Evolutionary conservation across 1,284 basidiomycete genomes (phyloP).

Genomic region (Trichosporon sp.): DNA sequence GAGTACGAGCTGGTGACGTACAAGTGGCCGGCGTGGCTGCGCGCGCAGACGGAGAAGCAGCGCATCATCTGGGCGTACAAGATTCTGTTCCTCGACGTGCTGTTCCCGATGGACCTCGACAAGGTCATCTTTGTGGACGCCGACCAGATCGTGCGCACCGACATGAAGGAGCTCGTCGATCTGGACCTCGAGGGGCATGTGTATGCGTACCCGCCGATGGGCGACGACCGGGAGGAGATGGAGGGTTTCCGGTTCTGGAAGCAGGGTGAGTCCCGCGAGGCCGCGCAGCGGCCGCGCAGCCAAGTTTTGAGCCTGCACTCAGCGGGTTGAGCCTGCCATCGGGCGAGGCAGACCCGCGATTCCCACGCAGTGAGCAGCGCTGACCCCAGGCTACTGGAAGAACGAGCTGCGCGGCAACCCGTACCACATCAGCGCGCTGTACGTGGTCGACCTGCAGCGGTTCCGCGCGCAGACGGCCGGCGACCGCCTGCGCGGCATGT

Average conservation of each 20-base stretch:
- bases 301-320: not conserved
- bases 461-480: conserved; percentile 67
- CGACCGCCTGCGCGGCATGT: conserved; percentile 85
- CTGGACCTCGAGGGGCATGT: conserved; percentile 85
- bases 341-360: not conserved
- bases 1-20: conserved; percentile 93
- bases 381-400: conserved; percentile 66
- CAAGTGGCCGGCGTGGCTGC: conserved; percentile 97
- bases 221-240: conserved; percentile 88
- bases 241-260: conserved; percentile 99
- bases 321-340: not conserved
- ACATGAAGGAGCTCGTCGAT: conserved; percentile 86
- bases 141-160: conserved; percentile 93
- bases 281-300: not conserved
- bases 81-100: conserved; percentile 95
- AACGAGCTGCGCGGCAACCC: conserved; percentile 73
- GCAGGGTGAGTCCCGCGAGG: conserved; percentile 54
- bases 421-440: conserved; percentile 86
- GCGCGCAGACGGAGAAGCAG: conserved; percentile 95
- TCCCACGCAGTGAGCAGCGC: not conserved
- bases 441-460: conserved; percentile 90
- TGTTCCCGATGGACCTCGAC: conserved; percentile 96
- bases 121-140: conserved; percentile 99
- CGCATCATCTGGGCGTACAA: conserved; percentile 99
- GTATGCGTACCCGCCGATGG: conserved; percentile 96